Evolutionary conservation across 2,329 filamentous ascomycete species (phyloP).

Genomic region (Fusarium sp.): DNA sequence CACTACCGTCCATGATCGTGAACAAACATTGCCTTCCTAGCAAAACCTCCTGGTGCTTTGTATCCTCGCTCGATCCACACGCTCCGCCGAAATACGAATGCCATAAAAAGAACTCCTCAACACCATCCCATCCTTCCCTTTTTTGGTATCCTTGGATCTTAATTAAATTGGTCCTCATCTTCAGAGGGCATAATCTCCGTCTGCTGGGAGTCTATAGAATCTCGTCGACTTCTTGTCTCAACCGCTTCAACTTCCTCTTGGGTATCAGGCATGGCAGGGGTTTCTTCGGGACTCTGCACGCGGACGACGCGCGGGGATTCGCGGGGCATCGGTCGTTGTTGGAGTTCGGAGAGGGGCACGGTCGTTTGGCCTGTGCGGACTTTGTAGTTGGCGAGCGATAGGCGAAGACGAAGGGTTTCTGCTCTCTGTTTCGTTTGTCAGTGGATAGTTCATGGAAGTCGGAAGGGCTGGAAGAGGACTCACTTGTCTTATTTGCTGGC

Average conservation of each 20-base stretch:
- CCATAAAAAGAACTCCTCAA: slow-evolving; percentile 25
- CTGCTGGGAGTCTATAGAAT: slow-evolving; percentile 33
- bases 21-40: slow-evolving; percentile 14
- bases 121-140: slow-evolving; percentile 10
- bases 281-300: slow-evolving; percentile 40
- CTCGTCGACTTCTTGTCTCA: slow-evolving; percentile 20
- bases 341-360: slow-evolving; percentile 71
- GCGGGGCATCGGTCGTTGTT: slow-evolving; percentile 52
- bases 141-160: not conserved
- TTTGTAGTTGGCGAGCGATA: slow-evolving; percentile 80
- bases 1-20: slow-evolving; percentile 19
- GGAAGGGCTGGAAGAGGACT: slow-evolving; percentile 3
- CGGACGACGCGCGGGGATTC: slow-evolving; percentile 39
- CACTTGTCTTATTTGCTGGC: slow-evolving; percentile 66
- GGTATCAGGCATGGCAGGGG: not conserved
- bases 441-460: not conserved
- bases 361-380: slow-evolving; percentile 77
- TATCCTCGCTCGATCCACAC: slow-evolving; percentile 15
- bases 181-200: slow-evolving; percentile 28
- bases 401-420: slow-evolving; percentile 73
- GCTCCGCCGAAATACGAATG: slow-evolving; percentile 10
- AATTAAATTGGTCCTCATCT: slow-evolving; percentile 13
- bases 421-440: slow-evolving; percentile 61
- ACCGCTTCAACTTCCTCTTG: slow-evolving; percentile 3
- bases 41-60: slow-evolving; percentile 8